These are phyloP conservation scores for Pichia nakasei DNA, from an alignment of 805 yeast genomes.

Conservation along the genomic window DNA sequence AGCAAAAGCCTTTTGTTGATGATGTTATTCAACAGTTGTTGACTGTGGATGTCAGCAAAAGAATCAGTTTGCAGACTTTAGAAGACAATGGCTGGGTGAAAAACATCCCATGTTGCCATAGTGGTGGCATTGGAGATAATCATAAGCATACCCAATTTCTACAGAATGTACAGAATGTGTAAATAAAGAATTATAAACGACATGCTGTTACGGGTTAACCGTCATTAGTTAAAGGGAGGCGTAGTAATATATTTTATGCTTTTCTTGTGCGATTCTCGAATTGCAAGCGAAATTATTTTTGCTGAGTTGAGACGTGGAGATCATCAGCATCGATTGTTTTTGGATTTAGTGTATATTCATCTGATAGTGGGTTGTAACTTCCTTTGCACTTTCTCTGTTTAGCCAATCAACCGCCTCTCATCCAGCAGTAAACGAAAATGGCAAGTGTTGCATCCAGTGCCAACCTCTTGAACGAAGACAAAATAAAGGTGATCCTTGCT, in stretches of 20 bases:
- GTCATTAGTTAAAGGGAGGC: no score
- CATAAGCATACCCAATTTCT: neutral
- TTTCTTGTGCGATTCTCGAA: no score
- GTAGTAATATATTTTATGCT: no score
- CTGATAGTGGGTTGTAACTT: no score
- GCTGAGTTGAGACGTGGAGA: no score
- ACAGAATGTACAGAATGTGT: no score
- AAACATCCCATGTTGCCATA: neutral
- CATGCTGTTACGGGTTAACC: no score
- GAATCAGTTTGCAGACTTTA: neutral
- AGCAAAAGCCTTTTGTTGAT: neutral
- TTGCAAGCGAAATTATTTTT: no score
- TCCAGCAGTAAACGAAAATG: neutral
- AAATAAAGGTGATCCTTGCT: constrained; percentile 42
- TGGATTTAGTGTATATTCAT: no score
- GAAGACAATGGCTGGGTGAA: neutral
- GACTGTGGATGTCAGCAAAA: neutral
- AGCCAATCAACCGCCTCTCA: neutral
- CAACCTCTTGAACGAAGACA: constrained; percentile 39
- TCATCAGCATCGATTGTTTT: no score
- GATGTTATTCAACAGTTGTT: neutral
- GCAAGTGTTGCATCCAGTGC: neutral
- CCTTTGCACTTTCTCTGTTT: no score
- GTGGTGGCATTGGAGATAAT: neutral
- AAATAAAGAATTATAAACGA: no score